Conservation (phyloP, 1,139 yeast species). For the Hansenula sp. region DNA sequence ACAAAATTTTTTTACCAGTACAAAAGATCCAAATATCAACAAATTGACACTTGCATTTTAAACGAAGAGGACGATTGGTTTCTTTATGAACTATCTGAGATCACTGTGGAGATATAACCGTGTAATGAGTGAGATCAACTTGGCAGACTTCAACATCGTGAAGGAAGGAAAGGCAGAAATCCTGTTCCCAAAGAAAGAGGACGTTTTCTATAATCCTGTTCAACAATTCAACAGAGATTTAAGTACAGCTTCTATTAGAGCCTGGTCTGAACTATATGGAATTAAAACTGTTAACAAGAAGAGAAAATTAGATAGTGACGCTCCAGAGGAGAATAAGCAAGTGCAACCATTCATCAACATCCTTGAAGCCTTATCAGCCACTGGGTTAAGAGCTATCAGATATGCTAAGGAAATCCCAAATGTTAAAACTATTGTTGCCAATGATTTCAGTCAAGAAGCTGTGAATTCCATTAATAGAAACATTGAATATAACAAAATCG, state of each 20-base stretch:
- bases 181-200: constrained; percentile 67
- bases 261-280: constrained; percentile 67
- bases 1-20: not conserved
- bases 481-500: constrained; percentile 60
- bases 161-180: constrained; percentile 82
- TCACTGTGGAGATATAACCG: not conserved
- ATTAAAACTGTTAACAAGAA: constrained; percentile 28
- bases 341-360: constrained; percentile 52
- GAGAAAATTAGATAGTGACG: constrained; percentile 26
- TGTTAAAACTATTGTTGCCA: constrained; percentile 72
- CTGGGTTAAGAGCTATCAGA: constrained; percentile 90
- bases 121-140: constrained; percentile 15
- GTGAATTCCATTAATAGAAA: constrained; percentile 78
- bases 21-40: not conserved
- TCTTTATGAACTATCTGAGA: not conserved
- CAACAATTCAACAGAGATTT: constrained; percentile 95
- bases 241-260: constrained; percentile 78
- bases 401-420: constrained; percentile 87
- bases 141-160: constrained; percentile 41
- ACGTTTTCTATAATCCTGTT: constrained; percentile 92
- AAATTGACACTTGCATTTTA: too few relatives aligned
- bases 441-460: constrained; percentile 83
- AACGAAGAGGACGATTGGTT: too few relatives aligned
- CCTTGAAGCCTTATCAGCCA: constrained; percentile 89
- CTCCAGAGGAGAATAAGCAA: constrained; percentile 22